Evolutionary conservation across 768 basidiomycete genomes (phyloP), one percentile per base, ranked within the genome.

Genomic region (Hypholoma fasciculare): DNA sequence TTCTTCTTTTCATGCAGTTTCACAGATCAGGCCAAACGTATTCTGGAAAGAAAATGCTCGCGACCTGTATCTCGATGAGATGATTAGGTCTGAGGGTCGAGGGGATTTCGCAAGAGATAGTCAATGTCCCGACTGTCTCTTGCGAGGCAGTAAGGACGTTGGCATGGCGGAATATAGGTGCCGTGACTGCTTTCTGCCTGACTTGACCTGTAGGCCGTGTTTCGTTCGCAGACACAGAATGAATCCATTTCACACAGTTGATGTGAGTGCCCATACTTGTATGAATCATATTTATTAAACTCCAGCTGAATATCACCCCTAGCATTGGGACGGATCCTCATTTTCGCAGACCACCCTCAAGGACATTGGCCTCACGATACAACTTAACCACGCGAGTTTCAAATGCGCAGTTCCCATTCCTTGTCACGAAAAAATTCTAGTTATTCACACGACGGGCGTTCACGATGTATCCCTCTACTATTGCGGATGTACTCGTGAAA

Each of bases 381-480:
- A 23, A 23, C 23, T 23, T 23, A 23, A 23, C 23, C 23, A 23
- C 23, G 23, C 23, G 23, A 23, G 23, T 23, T 23, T 23, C 23
- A 23, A 23, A 23, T 23, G 23, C 23, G 23, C 23, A 23, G 23
- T 23, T 23, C 23, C 23, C 23, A 23, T 23, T 23, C 23, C 23
- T 23, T 23, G 23, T 23, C 23, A 23, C 23, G 23, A 23, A 23
- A 23, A 23, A 23, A 23, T 23, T 23, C 23, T 23, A 23, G 23
- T 23, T 16, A 39, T 64, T 6, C 58, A 62, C 48, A 60, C 58
- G 1, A 64, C 62, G 12, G 63, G 63, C n/a, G 43, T 64, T n/a
- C 63, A 64, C 20, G 23, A 52, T 7, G 54, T 63, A 4, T 23
- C 43, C 14, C 30, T 64, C 8, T 38, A 47, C 19, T 64, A 53